Evolutionary conservation across 2,329 filamentous ascomycete species (phyloP).

Genomic region (Aschersonia sp.): DNA sequence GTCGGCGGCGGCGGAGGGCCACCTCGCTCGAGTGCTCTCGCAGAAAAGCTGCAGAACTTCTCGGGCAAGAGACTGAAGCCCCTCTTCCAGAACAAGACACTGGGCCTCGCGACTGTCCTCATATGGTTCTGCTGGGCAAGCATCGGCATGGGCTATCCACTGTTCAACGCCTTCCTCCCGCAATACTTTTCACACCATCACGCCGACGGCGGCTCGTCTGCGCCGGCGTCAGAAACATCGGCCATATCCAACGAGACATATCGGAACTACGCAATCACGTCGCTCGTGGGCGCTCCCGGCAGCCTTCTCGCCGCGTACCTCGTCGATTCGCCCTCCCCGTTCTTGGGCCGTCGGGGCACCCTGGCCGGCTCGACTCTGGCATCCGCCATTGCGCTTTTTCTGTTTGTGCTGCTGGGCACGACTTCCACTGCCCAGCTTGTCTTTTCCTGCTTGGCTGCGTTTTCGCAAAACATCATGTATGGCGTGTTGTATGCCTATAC

Average conservation of each 20-base stretch:
- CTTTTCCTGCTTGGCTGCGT: slow-evolving; percentile 54
- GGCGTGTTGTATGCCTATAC: slow-evolving; percentile 66
- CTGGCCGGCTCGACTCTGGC: slow-evolving; percentile 53
- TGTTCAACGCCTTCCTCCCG: slow-evolving; percentile 85
- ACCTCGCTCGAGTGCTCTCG: slow-evolving; percentile 33
- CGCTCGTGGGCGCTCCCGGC: slow-evolving; percentile 62
- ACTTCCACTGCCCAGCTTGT: slow-evolving; percentile 43
- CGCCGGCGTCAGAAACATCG: slow-evolving; percentile 16
- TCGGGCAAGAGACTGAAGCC: slow-evolving; percentile 52
- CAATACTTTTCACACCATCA: slow-evolving; percentile 58
- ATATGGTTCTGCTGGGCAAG: slow-evolving; percentile 72
- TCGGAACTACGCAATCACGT: slow-evolving; percentile 72
- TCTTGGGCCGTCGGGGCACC: slow-evolving; percentile 56
- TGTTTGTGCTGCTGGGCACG: slow-evolving; percentile 46
- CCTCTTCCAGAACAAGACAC: slow-evolving; percentile 42
- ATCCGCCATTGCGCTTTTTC: slow-evolving; percentile 54
- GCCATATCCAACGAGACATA: slow-evolving; percentile 41
- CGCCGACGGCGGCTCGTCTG: slow-evolving; percentile 7
- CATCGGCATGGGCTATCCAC: slow-evolving; percentile 74
- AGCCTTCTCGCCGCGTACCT: slow-evolving; percentile 60
- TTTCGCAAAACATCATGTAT: slow-evolving; percentile 66
- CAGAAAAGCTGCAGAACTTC: slow-evolving; percentile 48
- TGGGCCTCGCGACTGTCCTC: slow-evolving; percentile 34
- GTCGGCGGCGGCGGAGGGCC: no score
- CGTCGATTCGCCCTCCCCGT: slow-evolving; percentile 48